phyloP scores from a whole-genome alignment of 176 grass and related monocot genomes.

The Coix lacrymajobi region DNA sequence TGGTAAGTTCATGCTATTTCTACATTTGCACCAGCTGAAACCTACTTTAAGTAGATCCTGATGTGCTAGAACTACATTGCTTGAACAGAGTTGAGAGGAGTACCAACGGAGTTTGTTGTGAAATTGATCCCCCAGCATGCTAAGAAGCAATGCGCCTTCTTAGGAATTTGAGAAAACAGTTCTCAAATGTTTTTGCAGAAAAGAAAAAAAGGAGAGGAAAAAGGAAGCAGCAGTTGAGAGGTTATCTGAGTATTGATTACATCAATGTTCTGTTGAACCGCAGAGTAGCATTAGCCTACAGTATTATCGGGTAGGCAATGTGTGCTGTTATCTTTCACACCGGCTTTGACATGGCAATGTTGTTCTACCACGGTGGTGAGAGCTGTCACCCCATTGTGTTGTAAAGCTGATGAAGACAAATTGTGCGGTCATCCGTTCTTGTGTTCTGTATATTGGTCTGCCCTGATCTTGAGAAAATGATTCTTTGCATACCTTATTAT shows the following conservation, averaged over 20 bases:
- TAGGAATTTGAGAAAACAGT: slow-evolving; percentile 22
- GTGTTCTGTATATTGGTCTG: slow-evolving; percentile 20
- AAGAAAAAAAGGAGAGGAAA: not conserved
- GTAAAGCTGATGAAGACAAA: slow-evolving; percentile 24
- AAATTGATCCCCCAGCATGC: slow-evolving; percentile 81
- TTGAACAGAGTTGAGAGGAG: slow-evolving; percentile 69
- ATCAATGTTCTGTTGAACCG: not conserved
- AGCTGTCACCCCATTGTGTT: not conserved
- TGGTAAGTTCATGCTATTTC: slow-evolving; percentile 36
- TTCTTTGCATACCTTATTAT: not conserved
- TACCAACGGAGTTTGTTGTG: slow-evolving; percentile 45
- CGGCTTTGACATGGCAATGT: not conserved
- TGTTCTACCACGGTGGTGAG: not conserved
- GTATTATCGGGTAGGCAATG: slow-evolving; percentile 21
- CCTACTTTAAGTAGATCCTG: not conserved
- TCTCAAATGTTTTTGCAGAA: not conserved
- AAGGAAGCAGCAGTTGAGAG: not conserved
- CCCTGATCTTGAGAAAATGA: not conserved
- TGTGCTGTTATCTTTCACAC: not conserved
- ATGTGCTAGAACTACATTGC: slow-evolving; percentile 12
- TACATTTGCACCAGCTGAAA: not conserved
- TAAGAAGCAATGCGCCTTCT: slow-evolving; percentile 37
- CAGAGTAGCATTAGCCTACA: slow-evolving; percentile 5
- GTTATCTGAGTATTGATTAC: not conserved
- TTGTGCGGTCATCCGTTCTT: not conserved